Percentiles rank a stretch among this genome's conserved stretches.
Conservation (phyloP, 2,329 filamentous ascomycete genomes). For the Ceratocystis cacaofunesta region DNA sequence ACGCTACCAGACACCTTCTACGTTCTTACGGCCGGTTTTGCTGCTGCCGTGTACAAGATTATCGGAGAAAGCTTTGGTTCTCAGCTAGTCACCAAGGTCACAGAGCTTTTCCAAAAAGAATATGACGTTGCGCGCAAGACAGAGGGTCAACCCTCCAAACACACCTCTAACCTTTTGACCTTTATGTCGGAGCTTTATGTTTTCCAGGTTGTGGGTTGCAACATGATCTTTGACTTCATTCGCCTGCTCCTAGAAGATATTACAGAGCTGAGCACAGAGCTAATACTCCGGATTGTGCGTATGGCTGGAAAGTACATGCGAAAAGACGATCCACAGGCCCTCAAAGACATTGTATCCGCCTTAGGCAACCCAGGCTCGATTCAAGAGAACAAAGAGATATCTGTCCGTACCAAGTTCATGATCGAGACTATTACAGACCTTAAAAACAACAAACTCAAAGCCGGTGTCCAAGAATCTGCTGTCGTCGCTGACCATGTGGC, state of each 20-base stretch:
- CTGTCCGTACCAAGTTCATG: conserved; percentile 90
- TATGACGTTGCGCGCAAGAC: conserved; percentile 33
- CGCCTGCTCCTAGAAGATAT: conserved; percentile 59
- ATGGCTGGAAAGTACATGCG: conserved; percentile 69
- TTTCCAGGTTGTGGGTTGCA: conserved; percentile 72
- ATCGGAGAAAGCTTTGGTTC: conserved; percentile 83
- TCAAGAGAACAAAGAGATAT: conserved; percentile 53
- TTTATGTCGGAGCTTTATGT: conserved; percentile 80
- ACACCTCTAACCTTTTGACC: conserved; percentile 59
- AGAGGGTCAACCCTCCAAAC: conserved; percentile 20
- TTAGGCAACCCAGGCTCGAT: conserved; percentile 56
- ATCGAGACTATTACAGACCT: conserved; percentile 89
- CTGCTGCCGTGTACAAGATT: conserved; percentile 73
- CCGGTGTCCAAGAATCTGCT: conserved; percentile 52
- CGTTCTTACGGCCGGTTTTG: conserved; percentile 78
- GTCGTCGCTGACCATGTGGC: conserved; percentile 68
- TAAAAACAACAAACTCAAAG: conserved; percentile 84
- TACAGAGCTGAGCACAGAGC: conserved; percentile 74
- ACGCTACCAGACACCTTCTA: conserved; percentile 76
- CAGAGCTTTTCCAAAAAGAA: conserved; percentile 56
- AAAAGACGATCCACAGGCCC: conserved; percentile 70
- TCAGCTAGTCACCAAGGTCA: conserved; percentile 63
- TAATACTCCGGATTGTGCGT: conserved; percentile 71
- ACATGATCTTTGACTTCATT: conserved; percentile 82
- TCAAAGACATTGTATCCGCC: conserved; percentile 76